These are phyloP conservation scores for Striga hermonthica DNA, from an alignment of 305 asterid genomes.

Conservation along the genomic window DNA sequence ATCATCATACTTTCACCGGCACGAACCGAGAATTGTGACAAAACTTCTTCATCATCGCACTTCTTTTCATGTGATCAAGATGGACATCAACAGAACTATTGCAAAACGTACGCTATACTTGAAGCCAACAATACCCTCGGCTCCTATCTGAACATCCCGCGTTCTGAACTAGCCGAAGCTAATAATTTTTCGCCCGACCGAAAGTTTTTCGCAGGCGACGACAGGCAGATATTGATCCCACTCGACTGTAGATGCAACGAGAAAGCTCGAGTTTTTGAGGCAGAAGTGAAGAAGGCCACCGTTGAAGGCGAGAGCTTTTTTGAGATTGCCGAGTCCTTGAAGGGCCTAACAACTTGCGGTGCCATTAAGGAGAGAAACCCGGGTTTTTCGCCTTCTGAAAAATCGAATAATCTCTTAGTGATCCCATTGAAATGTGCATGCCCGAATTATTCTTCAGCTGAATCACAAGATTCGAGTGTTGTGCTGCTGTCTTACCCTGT, in stretches of 20 bases:
- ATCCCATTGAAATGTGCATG: slow-evolving; percentile 56
- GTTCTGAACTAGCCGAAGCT: slow-evolving; percentile 38
- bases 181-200: slow-evolving; percentile 40
- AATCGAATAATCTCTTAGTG: slow-evolving; percentile 12
- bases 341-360: slow-evolving; percentile 51
- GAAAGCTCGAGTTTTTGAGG: slow-evolving; percentile 37
- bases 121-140: slow-evolving; percentile 50
- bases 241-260: slow-evolving; percentile 41
- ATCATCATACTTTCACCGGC: slow-evolving; percentile 31
- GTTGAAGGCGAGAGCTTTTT: slow-evolving; percentile 50
- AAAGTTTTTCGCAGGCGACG: slow-evolving; percentile 32
- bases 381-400: slow-evolving; percentile 34
- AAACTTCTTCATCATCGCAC: slow-evolving; percentile 34
- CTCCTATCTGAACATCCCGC: slow-evolving; percentile 36
- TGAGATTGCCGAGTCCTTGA: slow-evolving; percentile 46
- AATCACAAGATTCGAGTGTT: slow-evolving; percentile 21
- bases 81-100: slow-evolving; percentile 20
- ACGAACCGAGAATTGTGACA: slow-evolving; percentile 44
- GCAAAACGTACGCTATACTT: slow-evolving; percentile 50
- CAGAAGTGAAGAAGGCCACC: slow-evolving; percentile 40
- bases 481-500: slow-evolving; percentile 54
- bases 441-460: slow-evolving; percentile 35
- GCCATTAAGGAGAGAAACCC: slow-evolving; percentile 50
- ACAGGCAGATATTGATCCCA: slow-evolving; percentile 50
- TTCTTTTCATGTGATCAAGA: slow-evolving; percentile 34